Evolutionary conservation across 148 eudicot species (phyloP).

Genomic region (Simmondsia chinensis): DNA sequence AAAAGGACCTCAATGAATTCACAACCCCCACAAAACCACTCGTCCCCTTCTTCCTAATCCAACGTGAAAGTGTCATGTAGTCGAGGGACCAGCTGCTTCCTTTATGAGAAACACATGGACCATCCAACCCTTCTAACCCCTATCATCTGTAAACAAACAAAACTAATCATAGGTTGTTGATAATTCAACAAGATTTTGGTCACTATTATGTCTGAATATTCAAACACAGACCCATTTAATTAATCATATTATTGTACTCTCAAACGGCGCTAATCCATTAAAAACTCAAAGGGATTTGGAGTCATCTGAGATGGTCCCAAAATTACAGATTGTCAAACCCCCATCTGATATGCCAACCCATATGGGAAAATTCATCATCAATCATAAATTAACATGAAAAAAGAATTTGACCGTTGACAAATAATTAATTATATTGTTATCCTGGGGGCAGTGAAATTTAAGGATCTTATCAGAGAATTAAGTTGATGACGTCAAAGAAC

Average conservation of each 20-base stretch:
- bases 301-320: conserved; percentile 5
- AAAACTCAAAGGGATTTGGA: conserved; percentile 1
- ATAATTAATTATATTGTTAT: too few relatives aligned
- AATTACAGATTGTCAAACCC: conserved; percentile 5
- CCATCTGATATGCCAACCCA: too few relatives aligned
- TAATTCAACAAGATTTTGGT: conserved; percentile 15
- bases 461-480: conserved; percentile 5
- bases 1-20: conserved; percentile 2
- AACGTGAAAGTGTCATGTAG: conserved; percentile 3
- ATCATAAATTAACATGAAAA: neutral
- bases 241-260: conserved; percentile 1
- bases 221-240: neutral
- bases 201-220: conserved; percentile 10
- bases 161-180: conserved; percentile 11
- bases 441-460: conserved; percentile 7
- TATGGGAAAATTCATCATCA: too few relatives aligned
- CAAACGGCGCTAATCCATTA: conserved; percentile 14
- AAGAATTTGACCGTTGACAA: neutral
- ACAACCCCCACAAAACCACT: conserved; percentile 4
- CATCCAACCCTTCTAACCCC: conserved; percentile 14
- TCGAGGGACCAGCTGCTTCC: conserved; percentile 11
- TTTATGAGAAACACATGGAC: conserved; percentile 26
- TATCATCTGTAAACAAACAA: conserved; percentile 11
- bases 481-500: neutral
- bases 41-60: neutral